Percentiles rank a stretch among this genome's conserved stretches.
phyloP scores from a whole-genome alignment of 2,329 filamentous ascomycete species.

The Fusarium sp. region DNA sequence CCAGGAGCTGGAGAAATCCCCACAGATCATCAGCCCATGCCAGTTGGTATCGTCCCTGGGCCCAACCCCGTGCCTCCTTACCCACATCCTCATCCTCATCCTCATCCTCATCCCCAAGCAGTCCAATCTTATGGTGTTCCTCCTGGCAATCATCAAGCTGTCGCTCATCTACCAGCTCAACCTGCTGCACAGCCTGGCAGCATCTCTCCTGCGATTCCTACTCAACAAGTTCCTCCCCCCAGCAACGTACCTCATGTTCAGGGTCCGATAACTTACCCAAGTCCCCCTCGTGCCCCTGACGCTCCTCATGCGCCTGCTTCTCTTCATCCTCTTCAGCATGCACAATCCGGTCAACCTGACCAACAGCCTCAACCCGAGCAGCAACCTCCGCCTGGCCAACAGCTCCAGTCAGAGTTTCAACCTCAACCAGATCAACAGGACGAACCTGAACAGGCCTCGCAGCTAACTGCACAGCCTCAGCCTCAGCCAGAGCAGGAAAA shows the following conservation, averaged over 20 bases:
- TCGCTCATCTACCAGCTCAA: neutral
- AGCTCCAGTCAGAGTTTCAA: neutral
- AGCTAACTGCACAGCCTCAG: neutral
- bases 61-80: conserved; percentile 9
- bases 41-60: neutral
- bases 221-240: neutral
- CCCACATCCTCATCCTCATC: conserved; percentile 5
- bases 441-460: neutral
- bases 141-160: neutral
- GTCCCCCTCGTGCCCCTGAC: conserved; percentile 27
- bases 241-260: neutral
- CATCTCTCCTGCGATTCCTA: neutral
- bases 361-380: conserved; percentile 6
- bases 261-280: conserved; percentile 30
- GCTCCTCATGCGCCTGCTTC: conserved; percentile 29
- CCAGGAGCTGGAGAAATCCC: conserved; percentile 15
- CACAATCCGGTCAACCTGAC: conserved; percentile 2
- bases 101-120: conserved; percentile 12
- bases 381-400: conserved; percentile 12
- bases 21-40: conserved; percentile 19
- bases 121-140: conserved; percentile 1
- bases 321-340: conserved; percentile 34
- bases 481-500: neutral
- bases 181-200: neutral
- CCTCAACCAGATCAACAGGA: neutral